These are phyloP conservation scores for Zygotorulaspora mrakii DNA, from an alignment of 1,139 yeast species.

Conservation along the genomic window DNA sequence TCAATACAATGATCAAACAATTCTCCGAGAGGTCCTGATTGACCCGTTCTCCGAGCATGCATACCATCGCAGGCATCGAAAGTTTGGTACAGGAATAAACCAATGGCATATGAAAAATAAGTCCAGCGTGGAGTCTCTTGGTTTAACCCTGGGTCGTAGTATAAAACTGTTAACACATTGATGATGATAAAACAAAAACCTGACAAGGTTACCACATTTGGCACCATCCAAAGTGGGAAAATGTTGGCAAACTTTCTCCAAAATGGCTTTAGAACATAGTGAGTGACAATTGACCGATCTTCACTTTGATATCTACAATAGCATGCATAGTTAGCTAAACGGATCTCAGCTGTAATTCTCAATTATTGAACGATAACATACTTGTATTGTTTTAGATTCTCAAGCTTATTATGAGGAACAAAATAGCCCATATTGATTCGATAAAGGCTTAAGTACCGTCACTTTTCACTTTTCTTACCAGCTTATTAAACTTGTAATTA, in stretches of 20 bases:
- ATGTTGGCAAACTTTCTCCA: conserved; percentile 61
- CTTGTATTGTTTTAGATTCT: conserved; percentile 64
- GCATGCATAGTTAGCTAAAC: conserved; percentile 8
- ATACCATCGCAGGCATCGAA: conserved; percentile 96
- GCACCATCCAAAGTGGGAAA: conserved; percentile 85
- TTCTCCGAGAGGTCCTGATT: conserved; percentile 92
- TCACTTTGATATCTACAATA: conserved; percentile 54
- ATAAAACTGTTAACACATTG: conserved; percentile 63
- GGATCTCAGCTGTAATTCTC: not conserved
- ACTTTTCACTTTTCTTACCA: not conserved
- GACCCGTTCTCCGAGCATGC: conserved; percentile 90
- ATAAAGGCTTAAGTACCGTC: not conserved
- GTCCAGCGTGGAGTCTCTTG: conserved; percentile 73
- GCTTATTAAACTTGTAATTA: not conserved
- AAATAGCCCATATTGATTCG: conserved; percentile 60
- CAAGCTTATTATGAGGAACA: conserved; percentile 57
- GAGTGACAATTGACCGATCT: conserved; percentile 76
- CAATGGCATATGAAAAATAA: conserved; percentile 74
- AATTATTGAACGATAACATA: conserved; percentile 38
- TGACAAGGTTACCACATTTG: conserved; percentile 75
- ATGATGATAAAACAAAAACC: conserved; percentile 70
- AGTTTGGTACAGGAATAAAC: conserved; percentile 86
- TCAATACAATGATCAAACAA: conserved; percentile 91
- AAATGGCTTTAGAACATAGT: conserved; percentile 72
- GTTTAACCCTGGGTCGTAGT: conserved; percentile 67